phyloP scores from a whole-genome alignment of 768 basidiomycete species.

The Baorangia bicolor region DNA sequence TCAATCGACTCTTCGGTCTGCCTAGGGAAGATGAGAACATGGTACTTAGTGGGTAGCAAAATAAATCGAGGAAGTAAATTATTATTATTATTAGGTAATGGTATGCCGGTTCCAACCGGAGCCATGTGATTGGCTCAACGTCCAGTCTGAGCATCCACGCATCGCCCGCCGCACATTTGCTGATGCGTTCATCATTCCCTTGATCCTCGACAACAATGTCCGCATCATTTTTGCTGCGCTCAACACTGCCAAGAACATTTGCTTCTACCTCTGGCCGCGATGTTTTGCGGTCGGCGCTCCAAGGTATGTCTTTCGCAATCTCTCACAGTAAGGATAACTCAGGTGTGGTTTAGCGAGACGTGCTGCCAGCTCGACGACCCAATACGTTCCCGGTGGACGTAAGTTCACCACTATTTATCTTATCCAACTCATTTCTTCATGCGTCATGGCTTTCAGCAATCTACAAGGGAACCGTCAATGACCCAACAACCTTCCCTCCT shows the following conservation, averaged over 20 bases:
- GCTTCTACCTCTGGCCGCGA: slow-evolving; percentile 38
- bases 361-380: slow-evolving; percentile 34
- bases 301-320: slow-evolving; percentile 33
- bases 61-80: background rate
- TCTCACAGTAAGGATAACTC: background rate
- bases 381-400: slow-evolving; percentile 74
- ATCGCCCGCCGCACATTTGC: background rate
- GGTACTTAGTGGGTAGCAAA: too few relatives aligned
- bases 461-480: slow-evolving; percentile 91
- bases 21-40: too few relatives aligned
- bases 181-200: background rate
- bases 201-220: slow-evolving; percentile 39
- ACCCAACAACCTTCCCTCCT: slow-evolving; percentile 86
- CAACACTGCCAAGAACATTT: slow-evolving; percentile 46
- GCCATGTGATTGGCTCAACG: slow-evolving; percentile 18
- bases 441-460: slow-evolving; percentile 51
- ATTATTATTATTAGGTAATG: background rate
- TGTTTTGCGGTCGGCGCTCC: slow-evolving; percentile 38
- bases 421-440: background rate
- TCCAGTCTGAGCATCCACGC: background rate
- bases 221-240: slow-evolving; percentile 47
- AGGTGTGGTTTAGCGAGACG: slow-evolving; percentile 36
- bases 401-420: slow-evolving; percentile 30
- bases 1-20: too few relatives aligned
- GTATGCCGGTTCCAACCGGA: slow-evolving; percentile 5